These are phyloP conservation scores for Rutstroemia sp. DNA, from an alignment of 2,329 filamentous ascomycete genomes.

Conservation along the genomic window DNA sequence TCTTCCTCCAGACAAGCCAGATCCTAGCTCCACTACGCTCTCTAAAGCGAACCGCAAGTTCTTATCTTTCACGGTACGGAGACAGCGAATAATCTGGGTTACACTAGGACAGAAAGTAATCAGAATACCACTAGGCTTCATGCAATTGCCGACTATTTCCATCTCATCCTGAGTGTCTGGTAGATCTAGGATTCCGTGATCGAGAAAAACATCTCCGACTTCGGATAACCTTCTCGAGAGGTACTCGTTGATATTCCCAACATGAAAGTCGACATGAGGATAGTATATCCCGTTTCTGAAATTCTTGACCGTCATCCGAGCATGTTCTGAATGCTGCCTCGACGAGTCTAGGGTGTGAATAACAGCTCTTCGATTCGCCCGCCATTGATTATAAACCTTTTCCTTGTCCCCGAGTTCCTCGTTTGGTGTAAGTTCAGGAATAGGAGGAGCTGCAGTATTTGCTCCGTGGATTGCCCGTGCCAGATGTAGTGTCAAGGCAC, in stretches of 20 bases:
- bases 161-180: constrained; percentile 51
- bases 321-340: constrained; percentile 53
- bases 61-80: constrained; percentile 45
- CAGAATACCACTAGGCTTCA: constrained; percentile 58
- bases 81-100: constrained; percentile 65
- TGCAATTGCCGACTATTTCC: constrained; percentile 43
- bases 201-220: constrained; percentile 51
- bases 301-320: constrained; percentile 54
- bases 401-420: not conserved
- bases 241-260: constrained; percentile 58
- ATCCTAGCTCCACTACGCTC: constrained; percentile 51
- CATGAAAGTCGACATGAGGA: constrained; percentile 65
- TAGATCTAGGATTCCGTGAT: constrained; percentile 67
- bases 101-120: constrained; percentile 71
- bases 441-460: constrained; percentile 47
- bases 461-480: constrained; percentile 69
- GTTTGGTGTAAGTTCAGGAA: constrained; percentile 16
- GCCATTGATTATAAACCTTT: constrained; percentile 19
- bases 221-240: constrained; percentile 44
- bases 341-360: constrained; percentile 68
- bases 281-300: constrained; percentile 67
- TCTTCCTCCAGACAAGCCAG: constrained; percentile 44
- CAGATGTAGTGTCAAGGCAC: constrained; percentile 67
- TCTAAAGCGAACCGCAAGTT: constrained; percentile 49
- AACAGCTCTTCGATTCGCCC: constrained; percentile 51